Percentiles rank a stretch among this genome's conserved stretches.
Conservation (phyloP, 1,139 yeast species). For the Saccharomyces hybrid region DNA sequence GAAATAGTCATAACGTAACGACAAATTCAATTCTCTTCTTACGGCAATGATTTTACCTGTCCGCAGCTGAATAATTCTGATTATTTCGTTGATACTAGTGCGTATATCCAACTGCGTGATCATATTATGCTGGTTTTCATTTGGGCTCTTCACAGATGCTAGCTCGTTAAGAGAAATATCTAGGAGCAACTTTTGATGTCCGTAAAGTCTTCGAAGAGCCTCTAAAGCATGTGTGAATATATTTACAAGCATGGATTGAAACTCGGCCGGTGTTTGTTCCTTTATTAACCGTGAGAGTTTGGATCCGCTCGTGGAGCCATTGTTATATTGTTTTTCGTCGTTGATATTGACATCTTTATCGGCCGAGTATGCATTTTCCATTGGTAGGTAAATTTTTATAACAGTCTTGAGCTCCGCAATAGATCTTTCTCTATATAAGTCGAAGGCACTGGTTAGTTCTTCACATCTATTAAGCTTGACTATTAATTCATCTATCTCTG, state of each 20-base stretch:
- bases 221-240: slow-evolving; percentile 63
- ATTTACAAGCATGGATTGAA: slow-evolving; percentile 58
- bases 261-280: slow-evolving; percentile 63
- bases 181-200: slow-evolving; percentile 71
- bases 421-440: slow-evolving; percentile 58
- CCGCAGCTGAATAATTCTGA: slow-evolving; percentile 67
- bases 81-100: slow-evolving; percentile 45
- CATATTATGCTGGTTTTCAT: slow-evolving; percentile 33
- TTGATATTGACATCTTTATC: slow-evolving; percentile 10
- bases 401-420: slow-evolving; percentile 65
- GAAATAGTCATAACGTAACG: slow-evolving; percentile 48
- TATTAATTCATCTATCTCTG: slow-evolving; percentile 40
- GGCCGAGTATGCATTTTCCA: slow-evolving; percentile 10
- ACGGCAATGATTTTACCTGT: slow-evolving; percentile 73
- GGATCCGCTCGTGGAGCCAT: slow-evolving; percentile 17
- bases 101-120: slow-evolving; percentile 61
- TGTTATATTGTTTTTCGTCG: slow-evolving; percentile 3
- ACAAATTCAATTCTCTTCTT: slow-evolving; percentile 64
- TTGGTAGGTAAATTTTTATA: slow-evolving; percentile 59
- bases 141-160: slow-evolving; percentile 21
- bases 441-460: slow-evolving; percentile 56
- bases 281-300: slow-evolving; percentile 51
- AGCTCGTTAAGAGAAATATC: slow-evolving; percentile 61
- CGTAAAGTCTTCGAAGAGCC: slow-evolving; percentile 62
- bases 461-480: slow-evolving; percentile 56